phyloP scores from a whole-genome alignment of 225 moss, liverwort and hornwort genomes.

The Bryum argenteum region DNA sequence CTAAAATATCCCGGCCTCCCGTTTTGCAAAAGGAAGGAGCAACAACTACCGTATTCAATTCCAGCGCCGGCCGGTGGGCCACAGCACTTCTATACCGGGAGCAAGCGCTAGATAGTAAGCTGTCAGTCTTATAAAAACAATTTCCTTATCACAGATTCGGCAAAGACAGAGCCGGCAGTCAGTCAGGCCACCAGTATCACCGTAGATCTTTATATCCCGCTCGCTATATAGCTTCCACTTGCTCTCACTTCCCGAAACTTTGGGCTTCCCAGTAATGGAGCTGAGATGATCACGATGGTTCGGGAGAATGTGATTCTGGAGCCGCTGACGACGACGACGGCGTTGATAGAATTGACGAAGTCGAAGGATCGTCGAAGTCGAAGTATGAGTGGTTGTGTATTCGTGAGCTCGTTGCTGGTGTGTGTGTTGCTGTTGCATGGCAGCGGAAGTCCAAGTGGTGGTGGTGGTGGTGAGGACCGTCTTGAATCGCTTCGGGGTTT shows the following conservation, averaged over 20 bases:
- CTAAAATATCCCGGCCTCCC: constrained; percentile 9
- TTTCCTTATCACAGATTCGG: background rate
- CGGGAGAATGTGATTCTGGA: constrained; percentile 30
- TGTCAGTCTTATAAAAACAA: too few relatives aligned
- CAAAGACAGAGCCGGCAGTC: background rate
- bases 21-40: background rate
- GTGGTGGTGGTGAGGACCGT: background rate
- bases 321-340: constrained; percentile 12
- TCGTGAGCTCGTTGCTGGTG: constrained; percentile 33
- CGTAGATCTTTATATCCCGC: constrained; percentile 21
- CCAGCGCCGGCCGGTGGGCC: constrained; percentile 28
- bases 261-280: background rate
- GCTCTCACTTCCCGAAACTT: background rate
- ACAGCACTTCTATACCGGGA: constrained; percentile 22
- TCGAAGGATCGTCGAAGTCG: background rate
- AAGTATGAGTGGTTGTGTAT: constrained; percentile 16
- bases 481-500: constrained; percentile 20
- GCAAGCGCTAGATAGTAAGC: background rate
- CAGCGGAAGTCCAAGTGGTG: background rate
- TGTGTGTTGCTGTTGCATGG: constrained; percentile 30
- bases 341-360: constrained; percentile 34
- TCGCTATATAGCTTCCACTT: constrained; percentile 6
- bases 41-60: constrained; percentile 14
- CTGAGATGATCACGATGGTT: constrained; percentile 43
- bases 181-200: too few relatives aligned